Conservation (phyloP, 2,329 filamentous ascomycete genomes). For the Dactylellina haptotyla region DNA sequence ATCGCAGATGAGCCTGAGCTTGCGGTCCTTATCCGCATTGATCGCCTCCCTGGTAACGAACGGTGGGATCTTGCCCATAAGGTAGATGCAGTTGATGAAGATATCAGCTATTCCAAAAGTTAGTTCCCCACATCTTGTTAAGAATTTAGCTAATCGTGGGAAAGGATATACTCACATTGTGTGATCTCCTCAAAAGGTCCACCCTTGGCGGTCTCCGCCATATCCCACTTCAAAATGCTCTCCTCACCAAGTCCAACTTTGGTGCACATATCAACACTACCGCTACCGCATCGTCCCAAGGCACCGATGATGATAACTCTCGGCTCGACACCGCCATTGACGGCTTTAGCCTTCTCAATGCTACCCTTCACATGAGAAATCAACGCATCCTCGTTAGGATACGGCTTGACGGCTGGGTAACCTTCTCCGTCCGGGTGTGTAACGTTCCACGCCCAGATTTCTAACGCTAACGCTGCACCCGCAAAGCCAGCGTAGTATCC, state of each 20-base stretch:
- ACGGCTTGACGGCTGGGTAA: conserved; percentile 65
- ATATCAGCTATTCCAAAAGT: conserved; percentile 66
- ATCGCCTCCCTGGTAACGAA: conserved; percentile 81
- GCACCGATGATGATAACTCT: conserved; percentile 85
- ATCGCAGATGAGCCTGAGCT: conserved; percentile 82
- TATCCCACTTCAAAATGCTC: conserved; percentile 79
- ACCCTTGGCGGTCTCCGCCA: conserved; percentile 78
- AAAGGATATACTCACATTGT: conserved; percentile 62
- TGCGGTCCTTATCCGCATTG: conserved; percentile 71
- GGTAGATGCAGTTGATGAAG: conserved; percentile 91
- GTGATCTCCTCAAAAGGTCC: conserved; percentile 83
- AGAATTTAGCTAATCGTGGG: neutral
- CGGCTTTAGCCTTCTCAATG: conserved; percentile 72
- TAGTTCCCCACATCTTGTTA: conserved; percentile 17
- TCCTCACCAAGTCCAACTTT: conserved; percentile 76
- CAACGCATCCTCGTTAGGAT: conserved; percentile 78
- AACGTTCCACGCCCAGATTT: conserved; percentile 86
- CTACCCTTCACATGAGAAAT: conserved; percentile 78
- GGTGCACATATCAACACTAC: conserved; percentile 81
- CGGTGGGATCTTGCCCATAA: conserved; percentile 78
- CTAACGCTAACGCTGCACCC: conserved; percentile 76
- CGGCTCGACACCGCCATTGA: conserved; percentile 73
- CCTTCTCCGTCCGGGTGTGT: conserved; percentile 71
- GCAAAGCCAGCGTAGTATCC: conserved; percentile 79
- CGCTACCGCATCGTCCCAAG: conserved; percentile 82